Base-by-base conservation (phyloP, 2,329 filamentous ascomycete genomes). In the Coniochaeta prunicola region DNA sequence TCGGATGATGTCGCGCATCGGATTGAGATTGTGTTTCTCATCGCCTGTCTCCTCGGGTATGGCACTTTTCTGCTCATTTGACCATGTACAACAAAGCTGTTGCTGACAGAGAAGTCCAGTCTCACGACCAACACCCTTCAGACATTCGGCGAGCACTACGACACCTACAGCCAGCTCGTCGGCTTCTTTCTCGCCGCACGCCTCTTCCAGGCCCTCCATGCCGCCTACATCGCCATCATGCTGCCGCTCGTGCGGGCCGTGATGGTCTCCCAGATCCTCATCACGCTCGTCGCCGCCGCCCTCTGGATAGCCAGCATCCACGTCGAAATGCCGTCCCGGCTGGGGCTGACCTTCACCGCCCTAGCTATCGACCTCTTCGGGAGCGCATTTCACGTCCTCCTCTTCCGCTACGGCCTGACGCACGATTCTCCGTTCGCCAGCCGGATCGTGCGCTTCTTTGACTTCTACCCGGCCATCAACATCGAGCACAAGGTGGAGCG, bases 401-500 rank as follows among this genome's bases (percentile, higher is more conserved):
- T 77, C n/a, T 73, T 75, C 56, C 67, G 72, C 28, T 74, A 69
- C 34, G 62, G 63, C 5, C 62, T 60, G 30, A 53, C 55, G 30
- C 50, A 65, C 60, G 62, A 59, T 9, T 65, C 59, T n/a, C 59
- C 26, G n/a, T 36, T 67, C 12, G 66, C 62, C 42, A 63, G 59
- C n/a, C 57, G 63, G 4, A 55, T 79, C 15, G 65, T 66, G 10
- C 66, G 69, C 5, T 67, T 74, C 4, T 83, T 85, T 59, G 83
- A 86, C 62, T 86, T 86, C 68, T 80, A 77, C 57, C 85, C 83
- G 2, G 83, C 81, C 0, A 73, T 83, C 53, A 88, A 86, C 63
- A 88, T 88, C 62, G 85, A 88, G 69, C 85, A 88, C 68, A 80
- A 82, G 58, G 82, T 84, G 4, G 85, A 87, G 68, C 74, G 85